Evolutionary conservation across 768 basidiomycete genomes (phyloP).

Genomic region (Leccinum arenicola): DNA sequence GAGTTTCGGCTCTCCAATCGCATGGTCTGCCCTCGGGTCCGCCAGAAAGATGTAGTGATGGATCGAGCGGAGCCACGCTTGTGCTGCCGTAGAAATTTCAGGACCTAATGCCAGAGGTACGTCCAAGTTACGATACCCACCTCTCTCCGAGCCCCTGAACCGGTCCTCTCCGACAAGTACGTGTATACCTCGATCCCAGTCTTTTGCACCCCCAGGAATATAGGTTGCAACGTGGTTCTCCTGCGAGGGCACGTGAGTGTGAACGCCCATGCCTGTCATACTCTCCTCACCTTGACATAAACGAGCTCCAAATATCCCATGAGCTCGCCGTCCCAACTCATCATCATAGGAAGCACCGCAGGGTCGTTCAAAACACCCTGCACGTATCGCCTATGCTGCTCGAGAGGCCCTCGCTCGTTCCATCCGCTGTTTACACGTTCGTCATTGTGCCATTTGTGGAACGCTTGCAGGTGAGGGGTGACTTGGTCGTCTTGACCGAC

Average conservation of each 20-base stretch:
- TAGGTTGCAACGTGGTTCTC: constrained; percentile 24
- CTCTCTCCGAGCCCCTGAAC: constrained; percentile 41
- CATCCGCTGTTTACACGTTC: constrained; percentile 46
- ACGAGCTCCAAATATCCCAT: constrained; percentile 46
- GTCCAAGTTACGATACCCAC: constrained; percentile 28
- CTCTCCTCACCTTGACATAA: constrained; percentile 41
- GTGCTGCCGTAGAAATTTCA: constrained; percentile 12
- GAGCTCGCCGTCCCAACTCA: constrained; percentile 44
- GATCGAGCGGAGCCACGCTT: constrained; percentile 27
- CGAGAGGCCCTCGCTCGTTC: constrained; percentile 44
- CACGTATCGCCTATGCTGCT: constrained; percentile 43
- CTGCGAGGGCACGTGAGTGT: constrained; percentile 2
- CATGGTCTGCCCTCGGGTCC: constrained; percentile 40
- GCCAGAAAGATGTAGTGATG: constrained; percentile 43
- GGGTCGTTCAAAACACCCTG: constrained; percentile 35
- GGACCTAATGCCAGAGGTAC: background rate
- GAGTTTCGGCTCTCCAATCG: constrained; percentile 42
- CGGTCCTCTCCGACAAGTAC: constrained; percentile 46
- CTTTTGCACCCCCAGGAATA: constrained; percentile 26
- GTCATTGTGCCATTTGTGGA: constrained; percentile 49
- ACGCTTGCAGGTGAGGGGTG: constrained; percentile 39
- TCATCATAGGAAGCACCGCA: constrained; percentile 38
- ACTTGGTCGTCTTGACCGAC: constrained; percentile 10
- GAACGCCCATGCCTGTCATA: background rate
- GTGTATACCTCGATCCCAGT: constrained; percentile 40